Percentiles rank a stretch among this genome's conserved stretches.
Conservation (phyloP, 768 basidiomycete genomes). For the Leccinum sublutescens region DNA sequence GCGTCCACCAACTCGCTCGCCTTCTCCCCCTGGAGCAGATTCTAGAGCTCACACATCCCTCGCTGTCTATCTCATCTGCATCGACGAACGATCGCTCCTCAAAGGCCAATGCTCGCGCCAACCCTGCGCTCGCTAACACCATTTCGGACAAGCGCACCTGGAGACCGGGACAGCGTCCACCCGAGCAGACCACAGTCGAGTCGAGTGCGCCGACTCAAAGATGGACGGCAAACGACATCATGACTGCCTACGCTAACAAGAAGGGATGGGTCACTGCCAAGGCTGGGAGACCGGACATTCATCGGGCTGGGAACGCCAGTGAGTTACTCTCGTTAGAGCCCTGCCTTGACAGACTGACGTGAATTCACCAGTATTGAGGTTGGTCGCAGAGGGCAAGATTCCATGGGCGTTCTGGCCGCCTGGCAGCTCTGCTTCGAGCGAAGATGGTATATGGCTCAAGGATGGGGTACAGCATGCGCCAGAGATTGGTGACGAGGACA, state of each 20-base stretch:
- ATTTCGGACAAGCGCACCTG: conserved; percentile 75
- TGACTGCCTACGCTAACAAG: conserved; percentile 70
- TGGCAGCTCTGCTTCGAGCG: conserved; percentile 32
- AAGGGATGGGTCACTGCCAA: conserved; percentile 91
- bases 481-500: conserved; percentile 31
- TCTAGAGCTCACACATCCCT: conserved; percentile 56
- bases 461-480: conserved; percentile 21
- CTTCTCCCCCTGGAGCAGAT: conserved; percentile 78
- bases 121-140: background rate
- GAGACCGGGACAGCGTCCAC: conserved; percentile 47
- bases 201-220: conserved; percentile 9
- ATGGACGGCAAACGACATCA: conserved; percentile 89
- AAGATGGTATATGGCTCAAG: conserved; percentile 60
- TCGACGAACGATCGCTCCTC: background rate
- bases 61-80: conserved; percentile 16
- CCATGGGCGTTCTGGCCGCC: conserved; percentile 89
- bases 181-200: conserved; percentile 14
- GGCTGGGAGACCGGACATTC: conserved; percentile 83
- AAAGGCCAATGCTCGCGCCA: conserved; percentile 2
- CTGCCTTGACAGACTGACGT: background rate
- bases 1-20: conserved; percentile 65
- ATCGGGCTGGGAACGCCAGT: conserved; percentile 90
- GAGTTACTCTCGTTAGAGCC: conserved; percentile 28
- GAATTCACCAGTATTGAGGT: conserved; percentile 60
- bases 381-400: conserved; percentile 78